Conservation (phyloP, 306 rosid genomes). For the Cucurbita pepo region DNA sequence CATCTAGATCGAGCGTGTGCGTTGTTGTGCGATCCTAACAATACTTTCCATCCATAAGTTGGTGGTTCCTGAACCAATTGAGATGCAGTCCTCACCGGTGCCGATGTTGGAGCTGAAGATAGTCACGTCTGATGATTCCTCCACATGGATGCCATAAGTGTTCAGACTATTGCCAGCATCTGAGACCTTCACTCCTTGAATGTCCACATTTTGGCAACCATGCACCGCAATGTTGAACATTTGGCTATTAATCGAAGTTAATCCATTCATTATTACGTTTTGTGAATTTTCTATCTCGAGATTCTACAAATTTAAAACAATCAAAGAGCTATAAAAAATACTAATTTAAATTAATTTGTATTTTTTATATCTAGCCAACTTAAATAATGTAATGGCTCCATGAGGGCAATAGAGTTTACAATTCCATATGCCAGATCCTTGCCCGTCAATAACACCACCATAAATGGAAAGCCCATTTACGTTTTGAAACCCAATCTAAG, state of each 20-base stretch:
- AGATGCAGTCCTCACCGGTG: no score
- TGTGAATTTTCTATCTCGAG: not conserved
- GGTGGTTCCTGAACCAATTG: no score
- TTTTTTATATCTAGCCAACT: no score
- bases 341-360: no score
- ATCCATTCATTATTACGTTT: not conserved
- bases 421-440: not conserved
- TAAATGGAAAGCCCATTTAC: not conserved
- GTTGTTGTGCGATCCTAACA: no score
- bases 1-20: no score
- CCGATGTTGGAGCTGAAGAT: constrained; percentile 18
- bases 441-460: not conserved
- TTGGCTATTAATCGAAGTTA: not conserved
- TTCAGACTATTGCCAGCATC: constrained; percentile 40
- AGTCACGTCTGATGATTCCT: constrained; percentile 27
- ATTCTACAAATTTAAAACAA: not conserved
- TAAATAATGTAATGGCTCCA: no score
- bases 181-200: constrained; percentile 15
- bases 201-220: constrained; percentile 10
- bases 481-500: not conserved
- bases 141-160: constrained; percentile 58
- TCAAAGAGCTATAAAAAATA: not conserved
- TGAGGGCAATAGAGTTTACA: not conserved
- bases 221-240: not conserved
- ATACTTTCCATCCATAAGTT: no score